Evolutionary conservation across 768 basidiomycete genomes (phyloP), one percentile per base, ranked within the genome.

Genomic region (Suillus discolor): DNA sequence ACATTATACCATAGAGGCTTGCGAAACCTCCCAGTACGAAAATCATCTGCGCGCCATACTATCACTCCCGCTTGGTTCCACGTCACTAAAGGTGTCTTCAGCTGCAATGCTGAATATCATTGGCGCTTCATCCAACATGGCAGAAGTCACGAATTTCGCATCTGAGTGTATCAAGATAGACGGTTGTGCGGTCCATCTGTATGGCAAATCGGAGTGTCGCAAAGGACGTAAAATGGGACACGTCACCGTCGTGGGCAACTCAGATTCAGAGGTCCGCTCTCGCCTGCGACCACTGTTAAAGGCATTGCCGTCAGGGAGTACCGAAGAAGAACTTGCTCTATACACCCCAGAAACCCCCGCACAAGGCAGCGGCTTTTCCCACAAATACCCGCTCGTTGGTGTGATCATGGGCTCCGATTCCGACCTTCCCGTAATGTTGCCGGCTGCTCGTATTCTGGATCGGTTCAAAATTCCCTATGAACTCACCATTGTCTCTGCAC

Each of bases 341-440:
- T 85, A 87, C 74, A 82, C 87, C 0, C 85, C 91, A 0, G 70
- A 74, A 0, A 71, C 81, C 0, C 81, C 83, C 1, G 63, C 71
- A 3, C 79, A 83, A 1, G 79, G 82, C 2, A 79, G 82, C 20
- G 86, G 86, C 2, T 82, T 85, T 73, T 85, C 93, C 8, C 85
- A 89, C 72, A 74, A 78, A 0, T 81, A 87, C 61, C 96, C 97
- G 7, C 83, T 98, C 13, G 93, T 98, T 0, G 91, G 93, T 1
- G 85, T 99, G 66, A 96, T 99, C 75, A 99, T 99, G 97, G 97
- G 97, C 20, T 97, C 95, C 12, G 97, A 99, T 78, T 98, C 97
- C 16, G 97, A 99, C 75, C 81, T 99, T n/a, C 93, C 94, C 0
- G 88, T 90, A 23, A 96, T 99, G 91, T 83, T 93, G 18, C 91